Evolutionary conservation across 768 basidiomycete species (phyloP).

Genomic region (Leucocoprinus sp.): DNA sequence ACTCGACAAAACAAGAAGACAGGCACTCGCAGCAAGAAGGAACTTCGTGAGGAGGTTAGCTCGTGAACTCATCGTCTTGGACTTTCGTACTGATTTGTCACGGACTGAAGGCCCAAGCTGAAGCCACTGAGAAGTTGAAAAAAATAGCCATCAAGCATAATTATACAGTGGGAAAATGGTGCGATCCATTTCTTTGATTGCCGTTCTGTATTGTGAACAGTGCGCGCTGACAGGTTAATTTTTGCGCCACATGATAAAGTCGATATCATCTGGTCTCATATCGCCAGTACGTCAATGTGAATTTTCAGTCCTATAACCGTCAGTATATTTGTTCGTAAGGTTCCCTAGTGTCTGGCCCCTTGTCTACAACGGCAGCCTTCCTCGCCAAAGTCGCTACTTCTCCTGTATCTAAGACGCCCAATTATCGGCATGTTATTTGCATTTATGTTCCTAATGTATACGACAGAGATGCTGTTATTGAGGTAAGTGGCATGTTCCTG

Average conservation of each 20-base stretch:
- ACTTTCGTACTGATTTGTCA: neutral
- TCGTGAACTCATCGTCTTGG: neutral
- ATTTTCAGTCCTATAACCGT: neutral
- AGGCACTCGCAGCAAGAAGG: slow-evolving; percentile 67
- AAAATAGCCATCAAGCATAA: slow-evolving; percentile 48
- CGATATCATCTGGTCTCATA: slow-evolving; percentile 51
- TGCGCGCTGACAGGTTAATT: slow-evolving; percentile 41
- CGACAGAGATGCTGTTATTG: slow-evolving; percentile 49
- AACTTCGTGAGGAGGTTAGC: slow-evolving; percentile 58
- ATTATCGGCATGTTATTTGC: slow-evolving; percentile 60
- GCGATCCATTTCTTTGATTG: neutral
- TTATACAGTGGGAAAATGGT: slow-evolving; percentile 66
- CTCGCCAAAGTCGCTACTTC: slow-evolving; percentile 62
- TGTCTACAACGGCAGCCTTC: slow-evolving; percentile 48
- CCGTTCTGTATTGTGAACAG: neutral
- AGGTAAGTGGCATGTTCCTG: slow-evolving; percentile 27
- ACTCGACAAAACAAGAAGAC: slow-evolving; percentile 63
- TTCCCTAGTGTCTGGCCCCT: slow-evolving; percentile 58
- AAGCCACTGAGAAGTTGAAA: slow-evolving; percentile 50
- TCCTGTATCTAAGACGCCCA: slow-evolving; percentile 35
- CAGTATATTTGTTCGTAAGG: slow-evolving; percentile 23
- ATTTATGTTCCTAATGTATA: slow-evolving; percentile 67
- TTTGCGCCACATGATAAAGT: slow-evolving; percentile 57
- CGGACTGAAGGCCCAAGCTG: slow-evolving; percentile 45
- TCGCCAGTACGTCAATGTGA: slow-evolving; percentile 42